Evolutionary conservation across 169 alveolate species (phyloP).

Genomic region (Eimeria falciformis): DNA sequence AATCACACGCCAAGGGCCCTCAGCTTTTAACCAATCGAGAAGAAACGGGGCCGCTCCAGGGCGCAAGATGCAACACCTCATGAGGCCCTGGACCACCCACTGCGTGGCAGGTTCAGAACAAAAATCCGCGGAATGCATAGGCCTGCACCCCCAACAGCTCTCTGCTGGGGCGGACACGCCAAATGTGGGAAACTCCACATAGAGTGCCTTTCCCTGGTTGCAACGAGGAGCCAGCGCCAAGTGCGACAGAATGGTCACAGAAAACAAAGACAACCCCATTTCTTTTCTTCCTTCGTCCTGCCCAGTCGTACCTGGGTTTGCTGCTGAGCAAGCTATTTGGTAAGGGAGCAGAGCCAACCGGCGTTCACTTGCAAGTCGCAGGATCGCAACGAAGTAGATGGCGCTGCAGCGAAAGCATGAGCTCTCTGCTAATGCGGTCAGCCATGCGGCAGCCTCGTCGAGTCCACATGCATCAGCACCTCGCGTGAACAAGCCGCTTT

Average conservation of each 20-base stretch:
- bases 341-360: conserved; percentile 47
- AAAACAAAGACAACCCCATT: conserved; percentile 24
- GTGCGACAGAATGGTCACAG: conserved; percentile 35
- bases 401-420: conserved; percentile 62
- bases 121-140: conserved; percentile 1
- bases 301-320: background rate
- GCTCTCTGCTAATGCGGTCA: conserved; percentile 5
- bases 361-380: conserved; percentile 35
- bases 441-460: conserved; percentile 59
- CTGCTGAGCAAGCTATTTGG: background rate
- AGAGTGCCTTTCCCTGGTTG: background rate
- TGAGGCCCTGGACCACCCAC: conserved; percentile 56
- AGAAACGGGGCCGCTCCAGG: conserved; percentile 8
- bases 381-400: conserved; percentile 24
- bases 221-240: conserved; percentile 61
- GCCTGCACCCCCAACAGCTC: conserved; percentile 60
- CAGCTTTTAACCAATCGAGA: conserved; percentile 4
- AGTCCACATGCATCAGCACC: background rate
- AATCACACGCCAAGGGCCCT: conserved; percentile 66
- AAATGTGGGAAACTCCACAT: conserved; percentile 23
- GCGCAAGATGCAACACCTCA: conserved; percentile 42
- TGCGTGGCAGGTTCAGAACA: conserved; percentile 9
- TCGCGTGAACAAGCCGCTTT: conserved; percentile 27
- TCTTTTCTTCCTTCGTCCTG: background rate
- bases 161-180: conserved; percentile 48